Evolutionary conservation across 306 rosid genomes (phyloP), one percentile per base, ranked within the genome.

Genomic region (Gastrolobium bilobum): DNA sequence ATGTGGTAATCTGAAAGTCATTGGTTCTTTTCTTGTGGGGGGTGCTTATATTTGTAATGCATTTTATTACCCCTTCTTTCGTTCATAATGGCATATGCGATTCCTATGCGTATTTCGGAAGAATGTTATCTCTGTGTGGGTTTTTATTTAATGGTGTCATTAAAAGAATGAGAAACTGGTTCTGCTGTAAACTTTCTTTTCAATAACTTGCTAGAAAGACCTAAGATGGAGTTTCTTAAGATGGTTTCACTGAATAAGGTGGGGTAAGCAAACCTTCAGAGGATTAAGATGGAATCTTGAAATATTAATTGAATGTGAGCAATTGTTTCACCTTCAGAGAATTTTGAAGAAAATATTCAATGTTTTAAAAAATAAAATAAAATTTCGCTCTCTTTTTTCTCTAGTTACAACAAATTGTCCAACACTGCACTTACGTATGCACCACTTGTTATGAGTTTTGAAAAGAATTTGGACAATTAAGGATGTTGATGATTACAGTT

Each of bases 101-200:
- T 82, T 76, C 11, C 65, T 76, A 47, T 8, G 51, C 29, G 9
- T 50, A 13, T 48, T 35, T 35, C 0, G 47, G 80, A 71, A 50
- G 29, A 39, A 29, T 68, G 13, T 31, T 58, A n/a, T 69, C 31
- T 75, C 31, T 20, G 7, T 43, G 4, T 37, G 14, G 0, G 2
- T 54, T 65, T 54, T 6, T 26, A 4, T 61, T 72, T n/a, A 15
- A 7, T 50, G 40, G 62, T 4, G 52, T 68, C 33, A 54, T 70
- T 43, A 6, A 3, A 46, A 63, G 61, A 75, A 50, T 50, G 56
- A 42, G 52, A 44, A 59, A 43, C 47, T 44, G 15, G 46, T 69
- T 69, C 2, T 48, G 31, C 59, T 10, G 39, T 37, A 26, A 40
- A 46, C 14, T 71, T 75, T 44, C 29, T 43, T 59, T 13, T 33